Evolutionary conservation across 2,329 filamentous ascomycete genomes (phyloP), one percentile per base, ranked within the genome.

Genomic region (Xylaria hypoxylon): DNA sequence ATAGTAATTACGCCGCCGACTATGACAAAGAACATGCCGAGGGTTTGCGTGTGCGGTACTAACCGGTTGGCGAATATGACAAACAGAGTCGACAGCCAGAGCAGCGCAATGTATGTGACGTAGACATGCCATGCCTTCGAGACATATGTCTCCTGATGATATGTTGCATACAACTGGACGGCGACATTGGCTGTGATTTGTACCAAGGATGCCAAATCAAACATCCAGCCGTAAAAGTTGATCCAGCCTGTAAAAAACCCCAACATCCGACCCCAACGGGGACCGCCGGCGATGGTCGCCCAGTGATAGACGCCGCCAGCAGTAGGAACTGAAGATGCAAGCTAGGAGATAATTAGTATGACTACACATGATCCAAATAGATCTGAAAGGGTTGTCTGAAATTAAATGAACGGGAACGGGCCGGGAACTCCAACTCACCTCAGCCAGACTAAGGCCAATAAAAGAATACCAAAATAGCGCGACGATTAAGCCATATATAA

Each of bases 181-280:
- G 84, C 78, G 69, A 89, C 83, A 72, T 90, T 89, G 68, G 83
- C 84, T 4, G 87, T 81, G 64, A 90, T 88, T 63, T 84, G 82
- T 17, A 84, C 79, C 72, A 90, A 85, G 1, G 86, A 86, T 3
- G 87, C 86, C 5, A 88, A 81, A 68, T 86, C 87, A 64, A 90
- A 87, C 68, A 89, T 84, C 88, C 88, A 90, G 15, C 83, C 86
- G 67, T 84, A 85, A 71, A 86, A 86, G 74, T 88, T 87, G 68
- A 83, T 78, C 79, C 81, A 83, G 11, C 81, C 81, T 0, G 79
- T 79, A 64, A 81, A 83, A 75, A 82, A 84, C 45, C 82, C 82
- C 22, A 85, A 78, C 1, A 82, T 76, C 31, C 86, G 84, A 59
- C 86, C 86, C 78, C 83, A 86, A 66, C 79, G 81, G 4, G 81